Evolutionary conservation across 2,329 filamentous ascomycete species (phyloP).

Genomic region (Clonostachys solani): DNA sequence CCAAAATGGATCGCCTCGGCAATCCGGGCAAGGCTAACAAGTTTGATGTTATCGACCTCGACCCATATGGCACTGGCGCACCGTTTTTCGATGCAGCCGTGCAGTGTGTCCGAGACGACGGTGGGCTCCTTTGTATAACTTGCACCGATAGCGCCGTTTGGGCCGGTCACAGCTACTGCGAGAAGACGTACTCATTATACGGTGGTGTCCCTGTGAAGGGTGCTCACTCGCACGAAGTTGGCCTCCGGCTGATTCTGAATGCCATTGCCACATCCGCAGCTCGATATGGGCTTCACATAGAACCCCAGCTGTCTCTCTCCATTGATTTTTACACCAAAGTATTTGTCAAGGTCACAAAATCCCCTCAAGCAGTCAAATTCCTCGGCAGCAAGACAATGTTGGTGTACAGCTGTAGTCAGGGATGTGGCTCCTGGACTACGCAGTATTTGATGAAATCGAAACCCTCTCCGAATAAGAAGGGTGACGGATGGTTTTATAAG

Average conservation of each 20-base stretch:
- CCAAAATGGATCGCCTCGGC: constrained; percentile 31
- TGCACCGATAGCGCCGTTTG: constrained; percentile 96
- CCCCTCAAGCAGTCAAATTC: constrained; percentile 84
- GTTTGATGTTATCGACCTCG: constrained; percentile 94
- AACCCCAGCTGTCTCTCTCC: constrained; percentile 86
- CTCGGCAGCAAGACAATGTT: constrained; percentile 88
- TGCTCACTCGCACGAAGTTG: constrained; percentile 81
- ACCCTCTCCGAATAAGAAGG: constrained; percentile 64
- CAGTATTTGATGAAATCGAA: constrained; percentile 74
- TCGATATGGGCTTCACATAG: constrained; percentile 81
- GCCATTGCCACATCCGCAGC: constrained; percentile 76
- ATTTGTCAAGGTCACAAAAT: constrained; percentile 78
- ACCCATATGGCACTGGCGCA: constrained; percentile 91
- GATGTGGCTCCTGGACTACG: constrained; percentile 87
- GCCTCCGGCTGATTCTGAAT: constrained; percentile 80
- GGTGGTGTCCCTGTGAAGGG: constrained; percentile 86
- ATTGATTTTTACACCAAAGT: constrained; percentile 94
- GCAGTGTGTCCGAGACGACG: constrained; percentile 77
- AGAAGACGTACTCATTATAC: constrained; percentile 93
- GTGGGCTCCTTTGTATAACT: constrained; percentile 88
- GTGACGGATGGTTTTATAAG: constrained; percentile 68
- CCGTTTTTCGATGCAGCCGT: constrained; percentile 90
- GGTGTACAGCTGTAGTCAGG: constrained; percentile 84
- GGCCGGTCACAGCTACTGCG: constrained; percentile 88
- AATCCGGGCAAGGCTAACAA: constrained; percentile 37